These are phyloP conservation scores for Luffa acutangula DNA, from an alignment of 306 rosid genomes.

Conservation along the genomic window DNA sequence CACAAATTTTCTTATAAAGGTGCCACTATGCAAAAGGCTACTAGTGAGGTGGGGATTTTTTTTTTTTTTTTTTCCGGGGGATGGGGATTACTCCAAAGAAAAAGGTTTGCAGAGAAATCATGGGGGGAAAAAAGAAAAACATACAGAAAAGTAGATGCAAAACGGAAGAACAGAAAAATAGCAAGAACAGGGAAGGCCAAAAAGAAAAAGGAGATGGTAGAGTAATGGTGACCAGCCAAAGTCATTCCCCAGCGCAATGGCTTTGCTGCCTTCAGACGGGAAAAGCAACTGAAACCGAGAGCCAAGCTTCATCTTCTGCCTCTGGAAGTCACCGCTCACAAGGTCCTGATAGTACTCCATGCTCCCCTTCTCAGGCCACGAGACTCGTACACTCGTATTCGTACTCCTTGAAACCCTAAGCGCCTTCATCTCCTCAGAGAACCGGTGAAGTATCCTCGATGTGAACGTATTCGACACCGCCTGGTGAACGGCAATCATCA, in stretches of 20 bases:
- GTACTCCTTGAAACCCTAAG: conserved; percentile 21
- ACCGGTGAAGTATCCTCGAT: conserved; percentile 54
- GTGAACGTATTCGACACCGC: conserved; percentile 34
- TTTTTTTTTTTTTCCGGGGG: neutral
- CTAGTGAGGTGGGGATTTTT: neutral
- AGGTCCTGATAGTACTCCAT: conserved; percentile 44
- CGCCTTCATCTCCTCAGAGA: conserved; percentile 52
- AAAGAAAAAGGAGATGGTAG: neutral
- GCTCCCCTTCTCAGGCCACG: conserved; percentile 40
- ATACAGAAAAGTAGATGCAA: neutral
- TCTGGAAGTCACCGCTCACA: conserved; percentile 37
- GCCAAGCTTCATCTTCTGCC: conserved; percentile 50
- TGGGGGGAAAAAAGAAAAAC: neutral
- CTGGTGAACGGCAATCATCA: conserved; percentile 19
- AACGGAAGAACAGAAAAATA: neutral
- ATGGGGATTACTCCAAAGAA: neutral
- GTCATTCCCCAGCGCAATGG: conserved; percentile 75
- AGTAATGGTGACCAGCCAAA: conserved; percentile 58
- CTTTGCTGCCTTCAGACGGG: conserved; percentile 62
- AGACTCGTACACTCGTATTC: neutral
- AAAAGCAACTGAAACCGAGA: conserved; percentile 49
- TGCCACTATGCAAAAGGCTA: neutral
- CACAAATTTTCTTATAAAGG: neutral
- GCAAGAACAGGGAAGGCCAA: neutral
- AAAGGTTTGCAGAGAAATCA: neutral